A percentile compares a stretch with the other conserved stretches of the same genome.
phyloP scores from a whole-genome alignment of 768 basidiomycete genomes.

The Termitomyces sp. region DNA sequence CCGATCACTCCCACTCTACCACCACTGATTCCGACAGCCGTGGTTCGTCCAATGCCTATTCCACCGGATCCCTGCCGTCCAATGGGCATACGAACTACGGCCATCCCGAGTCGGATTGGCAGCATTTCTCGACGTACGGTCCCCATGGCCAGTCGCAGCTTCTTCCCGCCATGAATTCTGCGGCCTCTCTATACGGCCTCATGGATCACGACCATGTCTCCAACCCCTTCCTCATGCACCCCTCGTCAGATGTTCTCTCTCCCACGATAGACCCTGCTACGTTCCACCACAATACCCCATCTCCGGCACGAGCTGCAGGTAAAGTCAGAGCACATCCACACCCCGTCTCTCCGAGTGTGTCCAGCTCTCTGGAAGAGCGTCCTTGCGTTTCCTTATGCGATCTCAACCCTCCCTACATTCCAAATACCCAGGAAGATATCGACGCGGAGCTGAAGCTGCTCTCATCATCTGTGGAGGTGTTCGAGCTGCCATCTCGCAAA shows the following conservation, averaged over 20 bases:
- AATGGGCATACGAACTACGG: constrained; percentile 1
- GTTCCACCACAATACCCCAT: constrained; percentile 4
- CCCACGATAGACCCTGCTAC: constrained; percentile 8
- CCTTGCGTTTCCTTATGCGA: constrained; percentile 15
- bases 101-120: constrained; percentile 7
- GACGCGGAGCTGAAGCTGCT: not conserved
- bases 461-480: constrained; percentile 1
- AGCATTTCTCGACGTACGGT: constrained; percentile 4
- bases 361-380: constrained; percentile 3
- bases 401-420: constrained; percentile 15
- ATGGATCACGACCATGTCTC: constrained; percentile 1
- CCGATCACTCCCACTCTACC: constrained; percentile 14
- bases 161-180: constrained; percentile 6
- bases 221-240: constrained; percentile 1
- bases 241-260: not conserved
- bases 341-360: constrained; percentile 1
- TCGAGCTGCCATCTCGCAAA: not conserved
- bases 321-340: constrained; percentile 2
- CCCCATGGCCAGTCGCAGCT: constrained; percentile 6
- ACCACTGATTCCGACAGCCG: constrained; percentile 13
- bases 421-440: not conserved
- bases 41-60: constrained; percentile 13
- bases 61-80: constrained; percentile 7
- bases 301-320: not conserved
- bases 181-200: not conserved